Evolutionary conservation across 2,329 filamentous ascomycete species (phyloP), one percentile per base, ranked within the genome.

Genomic region (Colletotrichum tropicicola): DNA sequence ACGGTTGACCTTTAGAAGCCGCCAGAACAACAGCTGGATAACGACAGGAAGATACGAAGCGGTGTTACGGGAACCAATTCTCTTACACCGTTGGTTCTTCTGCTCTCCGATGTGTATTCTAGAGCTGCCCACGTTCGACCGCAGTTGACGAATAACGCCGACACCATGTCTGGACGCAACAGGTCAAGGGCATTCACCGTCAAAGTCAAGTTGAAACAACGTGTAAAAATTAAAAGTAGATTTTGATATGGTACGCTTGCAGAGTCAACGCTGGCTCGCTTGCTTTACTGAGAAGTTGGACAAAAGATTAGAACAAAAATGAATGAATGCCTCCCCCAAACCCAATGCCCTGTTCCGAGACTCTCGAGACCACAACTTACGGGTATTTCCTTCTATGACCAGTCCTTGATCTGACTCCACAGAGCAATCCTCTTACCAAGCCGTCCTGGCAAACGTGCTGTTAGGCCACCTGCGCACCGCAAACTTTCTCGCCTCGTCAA

Each of bases 401-500:
- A 35, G 13, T n/a, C 5, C 5, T 5, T 35, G 32, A 4, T 5
- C 32, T 13, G 13, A 32, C 30, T 32, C 30, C 32, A 5, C 32
- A 35, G 6, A 13, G n/a, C 13, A 35, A 6, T 5, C 5, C 9
- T 9, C 13, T 70, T 69, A 87, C 84, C 85, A 87, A 0, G 85
- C 81, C 61, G 82, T 77, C 72, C 74, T 80, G 2, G 83, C 84
- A 15, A 86, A 17, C 1, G 76, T 70, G 0, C 82, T 78, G 12
- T 76, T 76, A 2, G 84, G 84, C 59, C 79, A 85, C 6, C 73
- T 59, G 15, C 84, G 75, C 3, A 86, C 84, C 2, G 82, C 41
- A 23, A 82, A 70, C 73, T 87, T 87, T 35, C 84, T 77, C 6
- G 84, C 69, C 75, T 87, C 85, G 70, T 87, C 84, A 73, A 87